These are phyloP conservation scores for Sporothrix euskadiensis DNA, from an alignment of 2,329 filamentous ascomycete species.

Conservation along the genomic window DNA sequence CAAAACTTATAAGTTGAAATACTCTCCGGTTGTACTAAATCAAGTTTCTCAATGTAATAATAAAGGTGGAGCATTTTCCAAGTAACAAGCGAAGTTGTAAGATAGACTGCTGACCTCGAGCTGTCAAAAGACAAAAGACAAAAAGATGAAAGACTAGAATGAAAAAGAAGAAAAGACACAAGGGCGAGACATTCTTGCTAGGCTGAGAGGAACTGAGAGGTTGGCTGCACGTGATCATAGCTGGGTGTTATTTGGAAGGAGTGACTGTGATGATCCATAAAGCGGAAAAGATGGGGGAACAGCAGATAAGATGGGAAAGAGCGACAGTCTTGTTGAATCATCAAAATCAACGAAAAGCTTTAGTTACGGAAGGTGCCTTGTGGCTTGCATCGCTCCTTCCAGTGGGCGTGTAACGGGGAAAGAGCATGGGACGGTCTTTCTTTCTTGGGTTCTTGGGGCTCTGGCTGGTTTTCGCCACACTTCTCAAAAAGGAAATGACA, in stretches of 20 bases:
- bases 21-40: neutral
- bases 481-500: neutral
- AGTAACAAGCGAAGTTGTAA: neutral
- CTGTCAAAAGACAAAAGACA: neutral
- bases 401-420: neutral
- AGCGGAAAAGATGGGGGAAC: neutral
- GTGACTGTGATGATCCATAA: neutral
- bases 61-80: neutral
- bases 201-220: neutral
- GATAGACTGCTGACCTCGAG: neutral
- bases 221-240: neutral
- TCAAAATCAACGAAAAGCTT: neutral
- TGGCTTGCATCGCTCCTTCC: slow-evolving; percentile 14
- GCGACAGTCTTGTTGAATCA: neutral
- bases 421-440: neutral
- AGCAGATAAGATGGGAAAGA: neutral
- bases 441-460: neutral
- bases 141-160: too few relatives aligned
- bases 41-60: neutral
- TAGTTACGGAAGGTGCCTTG: neutral
- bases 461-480: neutral
- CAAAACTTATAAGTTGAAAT: neutral
- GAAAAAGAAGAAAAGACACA: neutral
- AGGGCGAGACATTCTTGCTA: neutral
- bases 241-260: neutral